These are phyloP conservation scores for Collybiopsis luxurians DNA, from an alignment of 768 basidiomycete species.

Conservation along the genomic window DNA sequence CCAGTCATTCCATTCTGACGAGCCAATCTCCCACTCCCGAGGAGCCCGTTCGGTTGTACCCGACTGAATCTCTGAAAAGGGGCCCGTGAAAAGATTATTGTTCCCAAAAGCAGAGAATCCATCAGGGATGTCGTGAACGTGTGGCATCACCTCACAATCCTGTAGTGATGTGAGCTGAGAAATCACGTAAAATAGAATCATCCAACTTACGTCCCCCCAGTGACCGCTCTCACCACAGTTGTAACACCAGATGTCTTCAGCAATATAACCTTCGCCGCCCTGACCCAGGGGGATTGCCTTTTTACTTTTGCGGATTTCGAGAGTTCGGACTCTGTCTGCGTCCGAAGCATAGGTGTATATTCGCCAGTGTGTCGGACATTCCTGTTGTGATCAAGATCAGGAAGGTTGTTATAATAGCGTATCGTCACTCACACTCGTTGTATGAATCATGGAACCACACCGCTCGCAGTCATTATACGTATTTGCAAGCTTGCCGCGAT, in stretches of 20 bases:
- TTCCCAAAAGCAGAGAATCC: constrained; percentile 69
- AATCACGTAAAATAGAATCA: neutral
- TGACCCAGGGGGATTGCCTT: constrained; percentile 51
- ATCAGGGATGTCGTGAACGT: constrained; percentile 35
- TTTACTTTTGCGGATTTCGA: constrained; percentile 48
- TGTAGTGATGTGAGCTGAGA: constrained; percentile 20
- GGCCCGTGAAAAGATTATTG: constrained; percentile 59
- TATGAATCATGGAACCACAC: constrained; percentile 65
- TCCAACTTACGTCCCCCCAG: constrained; percentile 67
- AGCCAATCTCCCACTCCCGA: constrained; percentile 41
- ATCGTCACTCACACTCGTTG: constrained; percentile 46
- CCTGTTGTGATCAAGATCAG: constrained; percentile 44
- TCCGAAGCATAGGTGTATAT: constrained; percentile 70
- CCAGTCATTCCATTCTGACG: constrained; percentile 42
- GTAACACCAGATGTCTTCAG: constrained; percentile 75
- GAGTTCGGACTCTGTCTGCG: constrained; percentile 42
- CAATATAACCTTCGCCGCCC: constrained; percentile 80
- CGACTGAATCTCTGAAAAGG: constrained; percentile 52
- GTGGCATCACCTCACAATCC: constrained; percentile 57
- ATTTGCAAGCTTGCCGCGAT: constrained; percentile 34
- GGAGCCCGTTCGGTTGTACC: constrained; percentile 30
- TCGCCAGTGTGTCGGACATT: constrained; percentile 83
- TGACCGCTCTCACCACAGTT: constrained; percentile 75
- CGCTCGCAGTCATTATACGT: constrained; percentile 57
- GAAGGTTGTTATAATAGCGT: neutral